Evolutionary conservation across 116 monocot species (phyloP), one percentile per base, ranked within the genome.

Genomic region (Trichopus zeylanicus): DNA sequence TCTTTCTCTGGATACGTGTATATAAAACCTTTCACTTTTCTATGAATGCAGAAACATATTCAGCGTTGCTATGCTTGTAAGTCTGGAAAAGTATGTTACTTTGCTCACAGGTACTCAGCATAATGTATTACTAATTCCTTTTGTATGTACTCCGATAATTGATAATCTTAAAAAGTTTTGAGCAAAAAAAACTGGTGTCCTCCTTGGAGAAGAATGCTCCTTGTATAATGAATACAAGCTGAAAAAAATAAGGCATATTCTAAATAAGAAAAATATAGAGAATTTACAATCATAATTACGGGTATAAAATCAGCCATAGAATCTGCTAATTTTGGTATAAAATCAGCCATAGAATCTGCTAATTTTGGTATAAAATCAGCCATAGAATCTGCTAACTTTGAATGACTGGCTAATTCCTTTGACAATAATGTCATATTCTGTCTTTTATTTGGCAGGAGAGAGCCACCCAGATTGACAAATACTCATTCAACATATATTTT

Each of bases 31-130:
- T 13, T 42, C 42, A 13, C n/a, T 57, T 21, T 62, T 54, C 46
- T 58, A 13, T 75, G 31, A 12, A 61, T 76, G 26, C 80, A 93
- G 93, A 94, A 83, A 58, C 94, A 94, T 73, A 59, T 73, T 38
- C 77, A 72, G 26, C 60, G 71, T 25, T 94, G 94, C 26, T 34
- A 64, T 37, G 39, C 61, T 64, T 94, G 94, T 65, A 84, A 72
- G 71, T 75, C 86, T 66, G 89, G 83, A 61, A 89, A 86, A 57
- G 68, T 75, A 59, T 94, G 94, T 75, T 86, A 89, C 62, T 49
- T 65, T 68, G 5, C 51, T 62, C 89, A 71, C 89, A 94, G 82
- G 89, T 93, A 76, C 11, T 23, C n/a, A n/a, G n/a, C n/a, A n/a
- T n/a, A n/a, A n/a, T n/a, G n/a, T n/a, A n/a, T n/a, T n/a, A n/a